Evolutionary conservation across 805 yeast species (phyloP).

Genomic region (Suhomyces sp.): DNA sequence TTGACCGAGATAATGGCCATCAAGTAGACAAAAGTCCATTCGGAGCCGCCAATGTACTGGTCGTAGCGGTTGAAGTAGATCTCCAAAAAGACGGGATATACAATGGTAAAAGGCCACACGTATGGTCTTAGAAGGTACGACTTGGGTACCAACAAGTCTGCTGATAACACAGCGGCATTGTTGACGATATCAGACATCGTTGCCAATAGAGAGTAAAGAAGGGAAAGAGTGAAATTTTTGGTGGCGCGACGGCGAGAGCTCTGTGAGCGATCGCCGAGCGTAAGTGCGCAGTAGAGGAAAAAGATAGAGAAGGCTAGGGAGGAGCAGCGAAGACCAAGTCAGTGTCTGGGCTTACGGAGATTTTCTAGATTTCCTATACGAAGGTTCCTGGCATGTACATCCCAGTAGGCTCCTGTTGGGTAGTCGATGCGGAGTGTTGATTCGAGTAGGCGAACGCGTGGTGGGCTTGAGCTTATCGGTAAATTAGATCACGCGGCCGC

Average conservation of each 20-base stretch:
- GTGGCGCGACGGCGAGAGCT: conserved; percentile 2
- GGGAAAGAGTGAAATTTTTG: conserved; percentile 1
- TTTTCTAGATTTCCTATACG: too few relatives aligned
- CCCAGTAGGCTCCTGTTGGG: too few relatives aligned
- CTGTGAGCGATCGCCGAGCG: background rate
- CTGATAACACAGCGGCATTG: conserved; percentile 66
- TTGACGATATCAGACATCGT: conserved; percentile 51
- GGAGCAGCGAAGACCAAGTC: background rate
- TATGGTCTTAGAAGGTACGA: conserved; percentile 64
- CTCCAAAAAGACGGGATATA: conserved; percentile 72
- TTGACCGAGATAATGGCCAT: conserved; percentile 73
- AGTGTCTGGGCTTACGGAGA: background rate
- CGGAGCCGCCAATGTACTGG: conserved; percentile 77
- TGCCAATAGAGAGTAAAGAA: background rate
- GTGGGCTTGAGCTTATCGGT: background rate
- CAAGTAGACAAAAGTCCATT: conserved; percentile 92
- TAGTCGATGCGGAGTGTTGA: background rate
- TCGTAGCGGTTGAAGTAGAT: conserved; percentile 72
- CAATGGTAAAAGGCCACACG: conserved; percentile 73
- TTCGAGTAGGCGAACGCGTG: background rate
- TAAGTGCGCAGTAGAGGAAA: background rate
- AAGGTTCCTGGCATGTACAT: too few relatives aligned
- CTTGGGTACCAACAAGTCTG: conserved; percentile 73
- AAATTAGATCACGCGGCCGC: background rate
- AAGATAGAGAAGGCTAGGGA: background rate